These are phyloP conservation scores for Aspergillus costaricaensis DNA, from an alignment of 2,329 filamentous ascomycete species.

Conservation along the genomic window DNA sequence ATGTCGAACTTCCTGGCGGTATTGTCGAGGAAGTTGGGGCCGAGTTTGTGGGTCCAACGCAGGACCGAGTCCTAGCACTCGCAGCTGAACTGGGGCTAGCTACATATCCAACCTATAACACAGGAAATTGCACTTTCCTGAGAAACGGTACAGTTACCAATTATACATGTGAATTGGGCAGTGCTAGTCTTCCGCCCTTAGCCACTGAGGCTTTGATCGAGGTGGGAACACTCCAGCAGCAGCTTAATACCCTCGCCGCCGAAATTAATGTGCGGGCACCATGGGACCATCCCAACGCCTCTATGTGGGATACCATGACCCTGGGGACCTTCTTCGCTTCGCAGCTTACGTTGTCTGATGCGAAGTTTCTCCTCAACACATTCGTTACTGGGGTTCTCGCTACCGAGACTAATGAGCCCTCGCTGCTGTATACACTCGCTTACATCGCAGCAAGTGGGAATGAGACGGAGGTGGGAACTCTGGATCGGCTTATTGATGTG, in stretches of 20 bases:
- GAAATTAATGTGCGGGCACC: not conserved
- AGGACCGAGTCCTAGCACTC: constrained; percentile 25
- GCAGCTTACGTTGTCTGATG: constrained; percentile 15
- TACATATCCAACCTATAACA: constrained; percentile 14
- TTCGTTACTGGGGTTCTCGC: constrained; percentile 8
- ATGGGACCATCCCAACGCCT: not conserved
- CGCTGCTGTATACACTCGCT: constrained; percentile 4
- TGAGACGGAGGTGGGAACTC: not conserved
- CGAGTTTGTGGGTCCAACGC: constrained; percentile 29
- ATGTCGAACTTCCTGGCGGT: constrained; percentile 16
- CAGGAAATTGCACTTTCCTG: not conserved
- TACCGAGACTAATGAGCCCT: constrained; percentile 6
- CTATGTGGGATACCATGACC: constrained; percentile 2
- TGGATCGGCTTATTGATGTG: constrained; percentile 5
- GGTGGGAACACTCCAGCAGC: not conserved
- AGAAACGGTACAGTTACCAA: constrained; percentile 1
- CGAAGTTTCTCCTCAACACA: constrained; percentile 10
- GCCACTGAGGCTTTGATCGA: not conserved
- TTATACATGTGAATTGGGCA: not conserved
- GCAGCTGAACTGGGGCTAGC: constrained; percentile 21
- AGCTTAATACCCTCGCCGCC: not conserved
- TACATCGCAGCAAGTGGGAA: constrained; percentile 8
- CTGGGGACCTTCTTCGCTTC: not conserved
- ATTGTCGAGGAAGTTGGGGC: constrained; percentile 28
- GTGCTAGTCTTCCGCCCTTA: not conserved